Evolutionary conservation across 1,284 basidiomycete genomes (phyloP).

Genomic region (Cryptococcus hybrid): DNA sequence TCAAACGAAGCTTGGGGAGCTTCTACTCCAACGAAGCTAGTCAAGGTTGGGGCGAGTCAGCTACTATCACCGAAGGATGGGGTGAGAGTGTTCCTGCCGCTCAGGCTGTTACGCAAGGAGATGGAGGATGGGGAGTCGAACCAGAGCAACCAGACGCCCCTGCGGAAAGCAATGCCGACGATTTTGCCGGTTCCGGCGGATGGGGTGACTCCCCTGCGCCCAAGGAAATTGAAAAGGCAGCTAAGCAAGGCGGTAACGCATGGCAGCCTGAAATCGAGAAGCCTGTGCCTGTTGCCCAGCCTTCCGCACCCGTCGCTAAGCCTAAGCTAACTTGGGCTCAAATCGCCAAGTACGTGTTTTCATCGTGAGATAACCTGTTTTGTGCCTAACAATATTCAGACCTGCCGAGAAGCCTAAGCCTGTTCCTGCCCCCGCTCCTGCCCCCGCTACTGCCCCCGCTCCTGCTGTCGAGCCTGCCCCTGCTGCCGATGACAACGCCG

Average conservation of each 20-base stretch:
- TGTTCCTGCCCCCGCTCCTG: slow-evolving; percentile 67
- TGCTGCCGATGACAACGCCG: not conserved
- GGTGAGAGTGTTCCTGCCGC: slow-evolving; percentile 11
- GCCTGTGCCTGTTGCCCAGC: slow-evolving; percentile 22
- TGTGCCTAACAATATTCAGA: slow-evolving; percentile 18
- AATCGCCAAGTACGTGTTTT: slow-evolving; percentile 46
- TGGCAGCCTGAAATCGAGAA: slow-evolving; percentile 39
- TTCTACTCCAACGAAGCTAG: slow-evolving; percentile 39
- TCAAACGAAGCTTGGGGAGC: slow-evolving; percentile 33
- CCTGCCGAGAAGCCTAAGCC: slow-evolving; percentile 50
- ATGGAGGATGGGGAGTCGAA: not conserved
- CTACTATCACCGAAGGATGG: slow-evolving; percentile 13
- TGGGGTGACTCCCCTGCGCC: slow-evolving; percentile 43
- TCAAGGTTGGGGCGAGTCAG: slow-evolving; percentile 26
- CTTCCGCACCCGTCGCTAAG: slow-evolving; percentile 28
- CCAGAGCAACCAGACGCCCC: not conserved
- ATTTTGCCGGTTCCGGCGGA: slow-evolving; percentile 42
- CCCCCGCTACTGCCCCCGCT: slow-evolving; percentile 12
- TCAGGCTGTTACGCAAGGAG: not conserved
- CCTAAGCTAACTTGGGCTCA: slow-evolving; percentile 53
- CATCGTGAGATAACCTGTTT: not conserved
- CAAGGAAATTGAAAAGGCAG: slow-evolving; percentile 42
- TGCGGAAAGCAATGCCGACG: slow-evolving; percentile 31
- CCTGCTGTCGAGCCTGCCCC: slow-evolving; percentile 13
- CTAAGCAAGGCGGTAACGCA: slow-evolving; percentile 31